Base-by-base conservation (phyloP, 768 basidiomycete species). In the Galerina sulciceps region DNA sequence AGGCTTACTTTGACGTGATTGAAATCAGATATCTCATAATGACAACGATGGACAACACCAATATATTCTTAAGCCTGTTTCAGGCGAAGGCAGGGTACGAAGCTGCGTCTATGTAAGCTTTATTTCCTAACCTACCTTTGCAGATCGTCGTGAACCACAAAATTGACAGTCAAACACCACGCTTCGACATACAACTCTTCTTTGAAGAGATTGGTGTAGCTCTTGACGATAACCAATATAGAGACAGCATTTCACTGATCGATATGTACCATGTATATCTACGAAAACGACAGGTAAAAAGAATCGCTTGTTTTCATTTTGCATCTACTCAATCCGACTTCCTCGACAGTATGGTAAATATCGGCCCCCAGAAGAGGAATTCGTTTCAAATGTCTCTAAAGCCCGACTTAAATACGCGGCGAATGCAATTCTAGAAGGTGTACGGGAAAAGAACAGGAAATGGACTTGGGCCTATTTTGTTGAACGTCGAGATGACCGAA, bases 241-340 rank as follows among this genome's bases (percentile, higher is more conserved):
- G 93, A 52, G 94, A 99, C 72, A 86, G 84, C 20, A 93, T 99
- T 57, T 96, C 93, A 18, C 83, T 99, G 44, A 80, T 95, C 59
- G 96, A 99, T 71, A 94, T 98, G 84, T 97, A 96, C 74, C 96
- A 99, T 71, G 89, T 98, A 59, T 97, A 96, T 73, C 83, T 89
- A 45, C 86, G 97, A 53, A 88, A 88, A 65, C 86, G 85, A 61
- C 90, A 91, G 81, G 91, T 91, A 69, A 68, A 73, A 66, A 10
- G 13, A 18, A 17, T 31, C 43, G 51, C 11, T 23, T 42, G 43
- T 45, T 17, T 36, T 31, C 57, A 20, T 17, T 58, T 26, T 57
- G 34, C 15, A 23, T 38, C 11, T 22, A 36, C 36, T 31, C 50
- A 43, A 47, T 58, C 26, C 37, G 54, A 71, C 43, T 48, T 49